Evolutionary conservation across 2,329 filamentous ascomycete species (phyloP), one percentile per base, ranked within the genome.

Genomic region (Aschersonia sp.): DNA sequence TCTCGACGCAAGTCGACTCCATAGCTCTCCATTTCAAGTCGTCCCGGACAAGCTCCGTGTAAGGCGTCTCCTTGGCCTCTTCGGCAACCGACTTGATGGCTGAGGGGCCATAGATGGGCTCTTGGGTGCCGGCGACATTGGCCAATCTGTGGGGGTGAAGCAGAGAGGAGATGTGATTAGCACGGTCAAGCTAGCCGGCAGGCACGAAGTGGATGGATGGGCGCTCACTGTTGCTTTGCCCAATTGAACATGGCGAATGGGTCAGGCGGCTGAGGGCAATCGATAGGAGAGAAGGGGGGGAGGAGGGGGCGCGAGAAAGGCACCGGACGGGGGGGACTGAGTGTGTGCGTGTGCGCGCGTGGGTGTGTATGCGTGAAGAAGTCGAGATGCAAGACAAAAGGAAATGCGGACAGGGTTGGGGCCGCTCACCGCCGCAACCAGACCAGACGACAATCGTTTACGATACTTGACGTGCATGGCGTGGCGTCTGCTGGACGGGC

Each of bases 61-160:
- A 94, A 45, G 87, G 83, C 30, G 77, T 84, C 50, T 77, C 76
- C 64, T 83, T 77, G 53, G 85, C 76, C 69, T 95, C 87, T 59
- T 84, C 76, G 54, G 85, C 81, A 54, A 98, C 87, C 29, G 89
- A 83, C 61, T 79, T 83, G 66, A 97, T 87, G 58, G 89, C 90
- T 6, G 81, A 77, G 45, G 90, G 82, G 54, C 92, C 92, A 66
- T 98, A 95, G 68, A 94, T 85, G 62, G 90, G 90, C 74, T 95
- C 89, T 66, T 94, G 85, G 48, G 90, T 97, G 68, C 94, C 89
- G 62, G 89, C 88, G 63, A 95, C 88, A 66, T 89, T 74, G 65
- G 76, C 78, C 67, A 83, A 66, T 65, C 77, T 83, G 57, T 54
- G 48, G 50, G 30, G 39, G 39, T 22, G 44, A 40, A 47, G 48